Base-by-base conservation (phyloP, 768 basidiomycete genomes). In the Cystobasidium tubakii region DNA sequence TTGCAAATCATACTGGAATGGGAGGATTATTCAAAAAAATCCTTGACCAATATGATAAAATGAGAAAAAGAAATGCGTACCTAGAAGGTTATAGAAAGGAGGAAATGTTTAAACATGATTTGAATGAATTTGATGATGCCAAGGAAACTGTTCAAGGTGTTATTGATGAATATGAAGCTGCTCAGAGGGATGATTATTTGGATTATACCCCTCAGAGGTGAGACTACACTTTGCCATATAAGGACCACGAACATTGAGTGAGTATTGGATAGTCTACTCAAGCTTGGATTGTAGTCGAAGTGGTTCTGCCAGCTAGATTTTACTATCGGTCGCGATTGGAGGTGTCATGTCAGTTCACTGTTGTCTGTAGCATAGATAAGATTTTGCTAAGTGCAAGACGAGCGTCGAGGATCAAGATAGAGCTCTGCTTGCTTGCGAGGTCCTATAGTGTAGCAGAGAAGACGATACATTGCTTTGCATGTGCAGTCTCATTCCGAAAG, bases 1-100 rank as follows among this genome's bases (percentile, higher is more conserved):
- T 99, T 63, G 96, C 94, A 12, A 99, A 99, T 78, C 96, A 99
- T 81, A 99, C 96, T n/a, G 93, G 92, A 78, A 92, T 99, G 74
- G 92, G 92, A 31, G 93, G 95, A 92, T 82, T 98, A 50, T 97
- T 98, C 84, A 92, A 93, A 82, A 88, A 92, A 0, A 95, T 94
- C 88, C 83, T 98, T 64, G 90, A 94, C 79, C 94, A 98, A 81
- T 99, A 92, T 80, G 95, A 97, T 79, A 85, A 87, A 50, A 83
- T 98, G 62, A 83, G 88, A 72, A 90, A 88, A 82, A 86, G 91
- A 60, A 95, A 95, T 79, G 96, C 96, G 1, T 98, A 95, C 81
- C 81, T 99, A 82, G 93, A 97, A 71, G 91, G 94, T 80, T 99
- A 98, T 84, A 96, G 95, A 84, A 92, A 92, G 80, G 93, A 97